Evolutionary conservation across 2,329 filamentous ascomycete genomes (phyloP).

Genomic region (Ophiostoma pallidulum): DNA sequence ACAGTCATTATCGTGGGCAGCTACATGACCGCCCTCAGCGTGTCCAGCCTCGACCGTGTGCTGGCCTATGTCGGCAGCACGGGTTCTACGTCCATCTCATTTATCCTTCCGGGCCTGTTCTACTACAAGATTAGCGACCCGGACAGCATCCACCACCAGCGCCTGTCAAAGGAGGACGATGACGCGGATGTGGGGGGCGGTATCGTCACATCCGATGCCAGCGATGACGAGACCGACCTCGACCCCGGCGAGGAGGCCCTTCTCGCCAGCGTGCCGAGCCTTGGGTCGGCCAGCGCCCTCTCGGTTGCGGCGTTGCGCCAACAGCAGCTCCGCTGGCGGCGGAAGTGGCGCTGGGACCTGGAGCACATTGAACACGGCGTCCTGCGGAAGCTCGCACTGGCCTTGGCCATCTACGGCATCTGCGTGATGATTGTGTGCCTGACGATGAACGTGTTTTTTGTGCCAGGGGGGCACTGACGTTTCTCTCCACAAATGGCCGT

Average conservation of each 20-base stretch:
- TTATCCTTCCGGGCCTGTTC: constrained; percentile 91
- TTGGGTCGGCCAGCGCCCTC: constrained; percentile 28
- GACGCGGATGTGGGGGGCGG: constrained; percentile 53
- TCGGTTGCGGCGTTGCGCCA: constrained; percentile 20
- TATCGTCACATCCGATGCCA: constrained; percentile 28
- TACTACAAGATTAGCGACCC: constrained; percentile 98
- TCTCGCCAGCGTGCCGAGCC: constrained; percentile 36
- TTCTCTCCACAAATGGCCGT: too few relatives aligned
- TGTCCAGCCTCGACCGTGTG: constrained; percentile 80
- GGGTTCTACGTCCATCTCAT: constrained; percentile 89
- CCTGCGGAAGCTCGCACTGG: constrained; percentile 65
- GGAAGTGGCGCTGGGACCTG: constrained; percentile 46
- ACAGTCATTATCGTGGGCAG: constrained; percentile 74
- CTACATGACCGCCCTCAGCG: constrained; percentile 83
- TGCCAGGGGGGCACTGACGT: constrained; percentile 49
- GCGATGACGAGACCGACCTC: constrained; percentile 35
- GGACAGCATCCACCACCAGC: constrained; percentile 76
- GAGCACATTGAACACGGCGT: constrained; percentile 53
- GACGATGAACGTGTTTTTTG: constrained; percentile 74
- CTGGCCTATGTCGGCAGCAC: constrained; percentile 93
- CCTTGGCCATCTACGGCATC: constrained; percentile 71
- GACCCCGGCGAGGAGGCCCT: constrained; percentile 26
- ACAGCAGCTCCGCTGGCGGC: constrained; percentile 22
- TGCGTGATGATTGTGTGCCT: constrained; percentile 86
- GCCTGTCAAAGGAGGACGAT: constrained; percentile 83